Percentiles rank a stretch among this genome's conserved stretches.
These are phyloP conservation scores for Talaromyces albobiverticillius DNA, from an alignment of 2,329 filamentous ascomycete species.

Conservation along the genomic window DNA sequence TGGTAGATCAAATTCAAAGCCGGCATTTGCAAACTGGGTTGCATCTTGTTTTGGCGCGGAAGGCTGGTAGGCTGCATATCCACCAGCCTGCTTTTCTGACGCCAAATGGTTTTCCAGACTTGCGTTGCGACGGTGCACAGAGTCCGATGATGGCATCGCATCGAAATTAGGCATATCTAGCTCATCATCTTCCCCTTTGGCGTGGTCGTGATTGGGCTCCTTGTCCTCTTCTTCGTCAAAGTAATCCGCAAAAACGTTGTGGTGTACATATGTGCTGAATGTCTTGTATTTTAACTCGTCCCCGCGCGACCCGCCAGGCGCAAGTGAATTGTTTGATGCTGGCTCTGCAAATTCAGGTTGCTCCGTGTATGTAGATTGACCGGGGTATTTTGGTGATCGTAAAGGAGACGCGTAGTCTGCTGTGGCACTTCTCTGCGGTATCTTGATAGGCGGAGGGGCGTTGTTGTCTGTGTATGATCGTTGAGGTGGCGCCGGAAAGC, in stretches of 20 bases:
- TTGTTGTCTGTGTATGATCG: slow-evolving; percentile 27
- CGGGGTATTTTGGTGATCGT: slow-evolving; percentile 29
- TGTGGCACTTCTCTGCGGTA: slow-evolving; percentile 35
- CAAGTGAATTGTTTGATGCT: slow-evolving; percentile 8
- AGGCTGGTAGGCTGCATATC: slow-evolving; percentile 37
- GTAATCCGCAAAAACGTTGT: slow-evolving; percentile 49
- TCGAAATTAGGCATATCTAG: slow-evolving; percentile 65
- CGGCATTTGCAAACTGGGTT: slow-evolving; percentile 48
- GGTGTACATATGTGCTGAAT: slow-evolving; percentile 24
- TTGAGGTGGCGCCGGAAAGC: slow-evolving; percentile 18
- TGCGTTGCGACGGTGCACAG: slow-evolving; percentile 12
- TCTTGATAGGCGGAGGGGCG: slow-evolving; percentile 26
- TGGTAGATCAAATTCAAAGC: slow-evolving; percentile 72
- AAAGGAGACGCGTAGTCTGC: slow-evolving; percentile 21
- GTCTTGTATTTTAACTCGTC: slow-evolving; percentile 16
- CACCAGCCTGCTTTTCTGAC: slow-evolving; percentile 18
- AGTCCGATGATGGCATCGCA: slow-evolving; percentile 40
- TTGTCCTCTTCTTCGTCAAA: slow-evolving; percentile 46
- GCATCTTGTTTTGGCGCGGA: slow-evolving; percentile 42
- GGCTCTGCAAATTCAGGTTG: slow-evolving; percentile 19
- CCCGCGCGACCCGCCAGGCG: slow-evolving; percentile 1
- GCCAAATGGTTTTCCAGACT: slow-evolving; percentile 14
- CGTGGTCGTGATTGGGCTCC: slow-evolving; percentile 45
- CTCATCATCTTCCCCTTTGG: slow-evolving; percentile 38
- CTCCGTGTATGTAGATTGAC: slow-evolving; percentile 34